Conservation (phyloP, 495 filamentous ascomycete genomes). For the Cryomyces minteri region DNA sequence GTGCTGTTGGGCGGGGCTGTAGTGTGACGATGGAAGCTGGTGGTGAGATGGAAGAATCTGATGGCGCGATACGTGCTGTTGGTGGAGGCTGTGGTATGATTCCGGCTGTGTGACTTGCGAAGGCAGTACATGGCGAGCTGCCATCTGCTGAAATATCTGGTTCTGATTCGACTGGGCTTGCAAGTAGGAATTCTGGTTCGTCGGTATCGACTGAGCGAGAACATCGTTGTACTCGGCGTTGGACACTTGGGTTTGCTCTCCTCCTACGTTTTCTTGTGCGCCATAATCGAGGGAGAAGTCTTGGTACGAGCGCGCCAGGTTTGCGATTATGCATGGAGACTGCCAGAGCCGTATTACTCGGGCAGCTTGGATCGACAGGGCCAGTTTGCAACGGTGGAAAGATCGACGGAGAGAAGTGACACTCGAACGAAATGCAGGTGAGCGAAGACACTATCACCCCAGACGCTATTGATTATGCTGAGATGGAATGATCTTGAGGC, state of each 20-base stretch:
- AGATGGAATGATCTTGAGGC: too few species aligned
- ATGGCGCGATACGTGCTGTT: too few species aligned
- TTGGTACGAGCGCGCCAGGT: conserved; percentile 46
- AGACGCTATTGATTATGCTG: too few species aligned
- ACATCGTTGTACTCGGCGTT: conserved; percentile 7
- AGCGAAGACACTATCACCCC: too few species aligned
- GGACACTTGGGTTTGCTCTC: conserved; percentile 11
- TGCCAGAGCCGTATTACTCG: conserved; percentile 52
- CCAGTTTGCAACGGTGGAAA: too few species aligned
- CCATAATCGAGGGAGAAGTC: conserved; percentile 47
- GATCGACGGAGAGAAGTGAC: too few species aligned
- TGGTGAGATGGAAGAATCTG: too few species aligned
- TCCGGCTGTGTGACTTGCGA: conserved; percentile 9
- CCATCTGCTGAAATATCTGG: conserved; percentile 14
- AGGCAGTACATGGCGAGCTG: conserved; percentile 1
- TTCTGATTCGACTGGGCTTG: conserved; percentile 8
- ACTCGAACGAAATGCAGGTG: too few species aligned
- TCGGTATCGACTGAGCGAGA: not conserved
- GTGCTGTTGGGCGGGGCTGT: too few species aligned
- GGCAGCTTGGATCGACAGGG: conserved; percentile 22
- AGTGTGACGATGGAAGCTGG: too few species aligned
- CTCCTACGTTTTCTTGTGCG: conserved; percentile 31
- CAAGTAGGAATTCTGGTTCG: conserved; percentile 7
- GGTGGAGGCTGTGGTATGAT: conserved; percentile 7
- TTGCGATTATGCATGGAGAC: conserved; percentile 51